Percentiles rank a stretch among this genome's conserved stretches.
phyloP scores from a whole-genome alignment of 176 grass and related monocot species.

The Aegilops tauschii region DNA sequence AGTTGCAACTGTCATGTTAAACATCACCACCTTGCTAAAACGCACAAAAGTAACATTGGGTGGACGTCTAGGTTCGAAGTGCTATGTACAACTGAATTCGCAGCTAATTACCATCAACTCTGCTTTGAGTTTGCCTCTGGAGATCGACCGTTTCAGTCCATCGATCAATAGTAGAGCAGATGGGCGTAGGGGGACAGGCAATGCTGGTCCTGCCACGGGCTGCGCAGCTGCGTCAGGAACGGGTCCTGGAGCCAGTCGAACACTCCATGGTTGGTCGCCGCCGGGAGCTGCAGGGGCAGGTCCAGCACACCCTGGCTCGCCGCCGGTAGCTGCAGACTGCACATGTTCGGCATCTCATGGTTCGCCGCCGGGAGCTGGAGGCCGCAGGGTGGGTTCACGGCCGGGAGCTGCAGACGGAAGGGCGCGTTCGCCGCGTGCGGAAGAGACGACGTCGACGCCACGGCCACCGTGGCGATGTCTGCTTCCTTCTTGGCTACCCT shows the following conservation, averaged over 20 bases:
- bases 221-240: slow-evolving; percentile 55
- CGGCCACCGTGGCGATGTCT: slow-evolving; percentile 26
- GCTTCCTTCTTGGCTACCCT: slow-evolving; percentile 44
- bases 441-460: slow-evolving; percentile 1
- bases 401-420: neutral
- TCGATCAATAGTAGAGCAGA: slow-evolving; percentile 45
- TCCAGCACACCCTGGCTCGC: slow-evolving; percentile 18
- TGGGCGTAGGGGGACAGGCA: slow-evolving; percentile 56
- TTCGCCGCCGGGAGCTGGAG: neutral
- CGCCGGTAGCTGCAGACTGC: slow-evolving; percentile 27
- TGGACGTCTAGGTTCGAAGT: neutral
- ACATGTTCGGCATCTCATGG: neutral
- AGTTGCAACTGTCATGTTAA: neutral
- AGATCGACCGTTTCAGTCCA: no score
- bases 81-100: neutral
- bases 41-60: neutral
- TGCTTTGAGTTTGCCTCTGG: neutral
- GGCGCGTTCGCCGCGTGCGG: neutral
- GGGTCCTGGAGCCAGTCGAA: slow-evolving; percentile 67
- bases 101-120: slow-evolving; percentile 1
- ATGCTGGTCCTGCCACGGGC: slow-evolving; percentile 68
- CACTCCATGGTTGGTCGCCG: slow-evolving; percentile 22
- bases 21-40: neutral
- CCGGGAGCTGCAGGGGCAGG: slow-evolving; percentile 47
- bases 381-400: neutral